A percentile compares a stretch with the other conserved stretches of the same genome.
phyloP scores from a whole-genome alignment of 1,139 yeast species.

The Taphrina confusa region DNA sequence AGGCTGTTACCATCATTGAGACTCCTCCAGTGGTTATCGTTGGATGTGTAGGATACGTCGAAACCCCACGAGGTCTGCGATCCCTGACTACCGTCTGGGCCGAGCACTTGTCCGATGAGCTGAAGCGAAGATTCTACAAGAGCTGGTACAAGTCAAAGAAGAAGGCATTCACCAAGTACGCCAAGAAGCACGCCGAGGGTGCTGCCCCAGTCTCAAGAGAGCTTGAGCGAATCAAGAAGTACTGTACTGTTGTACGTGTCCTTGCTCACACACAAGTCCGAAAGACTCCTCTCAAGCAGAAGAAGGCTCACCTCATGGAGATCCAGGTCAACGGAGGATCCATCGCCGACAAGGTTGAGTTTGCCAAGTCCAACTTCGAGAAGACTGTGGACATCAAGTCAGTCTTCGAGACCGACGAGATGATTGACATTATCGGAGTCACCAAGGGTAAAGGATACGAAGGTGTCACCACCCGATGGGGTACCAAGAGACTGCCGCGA shows the following conservation, averaged over 20 bases:
- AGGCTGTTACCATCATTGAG: conserved; percentile 99
- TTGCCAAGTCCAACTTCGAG: conserved; percentile 99
- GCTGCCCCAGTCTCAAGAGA: conserved; percentile 90
- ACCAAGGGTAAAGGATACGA: conserved; percentile 99
- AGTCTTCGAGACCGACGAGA: conserved; percentile 98
- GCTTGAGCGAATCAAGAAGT: conserved; percentile 97
- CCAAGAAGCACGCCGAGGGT: conserved; percentile 94
- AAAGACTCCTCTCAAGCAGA: conserved; percentile 98
- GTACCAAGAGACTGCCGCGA: conserved; percentile 99
- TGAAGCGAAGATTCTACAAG: conserved; percentile 99
- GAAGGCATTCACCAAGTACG: conserved; percentile 99
- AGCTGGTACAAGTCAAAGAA: conserved; percentile 99
- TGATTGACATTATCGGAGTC: conserved; percentile 97
- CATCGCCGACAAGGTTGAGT: conserved; percentile 91
- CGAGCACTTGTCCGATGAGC: conserved; percentile 98
- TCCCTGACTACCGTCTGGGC: conserved; percentile 99
- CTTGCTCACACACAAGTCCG: conserved; percentile 99
- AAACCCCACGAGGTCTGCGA: conserved; percentile 99
- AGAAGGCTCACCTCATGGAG: conserved; percentile 99
- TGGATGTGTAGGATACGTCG: conserved; percentile 99
- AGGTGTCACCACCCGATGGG: conserved; percentile 99
- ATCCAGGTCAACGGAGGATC: conserved; percentile 99
- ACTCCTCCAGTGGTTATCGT: conserved; percentile 98
- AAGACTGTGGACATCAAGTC: conserved; percentile 94
- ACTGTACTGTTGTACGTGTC: conserved; percentile 98